Base-by-base conservation (phyloP, 345 rosid genomes). In the Zanthoxylum bungeanum region DNA sequence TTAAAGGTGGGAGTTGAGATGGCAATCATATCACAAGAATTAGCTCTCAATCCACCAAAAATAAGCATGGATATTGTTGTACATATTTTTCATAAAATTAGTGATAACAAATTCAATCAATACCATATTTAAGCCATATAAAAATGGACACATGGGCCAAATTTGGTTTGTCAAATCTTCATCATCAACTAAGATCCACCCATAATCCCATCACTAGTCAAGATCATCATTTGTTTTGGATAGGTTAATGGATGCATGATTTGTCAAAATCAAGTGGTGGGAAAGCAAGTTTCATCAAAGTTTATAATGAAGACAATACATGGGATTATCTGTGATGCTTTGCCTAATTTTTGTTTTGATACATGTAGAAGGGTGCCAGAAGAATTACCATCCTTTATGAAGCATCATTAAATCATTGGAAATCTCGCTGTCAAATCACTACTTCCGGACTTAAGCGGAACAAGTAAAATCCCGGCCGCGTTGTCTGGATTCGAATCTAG, bases 131-230 rank as follows among this genome's bases (percentile, higher is more conserved):
- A 3, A 30, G 14, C 10, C 28, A 2, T 11, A 33, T 5, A 36
- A 33, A 66, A 33, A 31, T 11, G 50, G 70, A 66, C 14, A 7
- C 5, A 14, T 50, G 70, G 47, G 59, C 31, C 70, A 66, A 21
- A 12, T 1, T 22, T 21, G 2, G 10, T 7, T 0, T 4, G 25
- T 50, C 7, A 57, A 49, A 46, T 44, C 55, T 4, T 64, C 7
- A 16, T 42, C 68, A 7, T 46, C 39, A 30, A 64, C 37, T 42
- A 33, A 16, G 52, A 42, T 42, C 52, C 67, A 63, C 52, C 31
- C 21, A 5, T 5, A 24, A 42, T 63, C 31, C 40, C 10, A 62
- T 62, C 46, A 37, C 40, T 1, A 2, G n/a, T 62, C 33, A 2
- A 24, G 17, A 36, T 37, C 9, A 3, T 40, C 22, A 1, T 4